Percentiles rank a stretch among this genome's conserved stretches.
Evolutionary conservation across 768 basidiomycete genomes (phyloP).

Genomic region (Xerocomellus amylosporus): DNA sequence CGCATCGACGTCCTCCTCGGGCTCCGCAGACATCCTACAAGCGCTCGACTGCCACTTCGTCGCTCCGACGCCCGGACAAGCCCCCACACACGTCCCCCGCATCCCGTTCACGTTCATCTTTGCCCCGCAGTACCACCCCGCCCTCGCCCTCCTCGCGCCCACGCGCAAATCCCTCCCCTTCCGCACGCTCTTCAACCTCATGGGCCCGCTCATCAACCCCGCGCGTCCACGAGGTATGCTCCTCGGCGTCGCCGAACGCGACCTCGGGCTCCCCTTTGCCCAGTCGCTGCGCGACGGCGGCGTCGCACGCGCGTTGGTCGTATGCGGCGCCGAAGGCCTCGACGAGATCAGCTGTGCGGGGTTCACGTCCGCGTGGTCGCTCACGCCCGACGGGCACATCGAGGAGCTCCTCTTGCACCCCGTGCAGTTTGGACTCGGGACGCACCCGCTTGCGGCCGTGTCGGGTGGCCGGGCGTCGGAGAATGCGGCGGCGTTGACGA

Average conservation of each 20-base stretch:
- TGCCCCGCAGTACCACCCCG: slow-evolving; percentile 90
- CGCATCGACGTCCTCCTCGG: slow-evolving; percentile 92
- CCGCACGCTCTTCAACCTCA: slow-evolving; percentile 95
- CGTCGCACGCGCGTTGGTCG: slow-evolving; percentile 83
- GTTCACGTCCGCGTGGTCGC: slow-evolving; percentile 80
- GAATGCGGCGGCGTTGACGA: slow-evolving; percentile 73
- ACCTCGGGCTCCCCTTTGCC: slow-evolving; percentile 81
- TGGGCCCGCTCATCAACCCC: slow-evolving; percentile 95
- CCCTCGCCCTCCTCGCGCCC: slow-evolving; percentile 80
- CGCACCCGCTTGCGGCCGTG: slow-evolving; percentile 69
- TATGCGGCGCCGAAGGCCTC: slow-evolving; percentile 87
- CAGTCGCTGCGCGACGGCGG: slow-evolving; percentile 68
- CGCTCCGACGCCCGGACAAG: slow-evolving; percentile 54
- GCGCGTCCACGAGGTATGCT: slow-evolving; percentile 85
- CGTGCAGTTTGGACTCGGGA: slow-evolving; percentile 70
- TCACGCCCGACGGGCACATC: slow-evolving; percentile 61
- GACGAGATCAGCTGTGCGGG: slow-evolving; percentile 98
- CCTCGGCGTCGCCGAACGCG: slow-evolving; percentile 80
- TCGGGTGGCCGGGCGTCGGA: slow-evolving; percentile 70
- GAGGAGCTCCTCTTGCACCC: slow-evolving; percentile 62
- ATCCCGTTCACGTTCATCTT: slow-evolving; percentile 91
- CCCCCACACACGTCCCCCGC: slow-evolving; percentile 58
- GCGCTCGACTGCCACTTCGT: slow-evolving; percentile 77
- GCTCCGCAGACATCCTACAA: slow-evolving; percentile 89
- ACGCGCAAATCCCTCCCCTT: slow-evolving; percentile 86